These are phyloP conservation scores for Clavariopsis aquatica DNA, from an alignment of 495 filamentous ascomycete species.

Conservation along the genomic window DNA sequence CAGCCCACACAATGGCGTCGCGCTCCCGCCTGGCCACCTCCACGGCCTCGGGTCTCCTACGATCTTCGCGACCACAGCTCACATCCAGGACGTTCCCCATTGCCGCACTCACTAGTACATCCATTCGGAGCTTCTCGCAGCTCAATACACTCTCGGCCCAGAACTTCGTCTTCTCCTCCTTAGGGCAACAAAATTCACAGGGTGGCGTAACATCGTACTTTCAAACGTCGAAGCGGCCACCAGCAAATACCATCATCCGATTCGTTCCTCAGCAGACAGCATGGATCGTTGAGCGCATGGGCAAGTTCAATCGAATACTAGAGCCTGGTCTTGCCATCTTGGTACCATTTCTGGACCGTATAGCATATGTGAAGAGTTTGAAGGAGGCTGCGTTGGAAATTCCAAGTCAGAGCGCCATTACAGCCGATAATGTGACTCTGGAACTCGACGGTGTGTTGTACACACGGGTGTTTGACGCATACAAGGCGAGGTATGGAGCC, in stretches of 20 bases:
- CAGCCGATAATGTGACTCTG: constrained; percentile 95
- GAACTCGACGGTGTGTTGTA: constrained; percentile 95
- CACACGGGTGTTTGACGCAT: constrained; percentile 93
- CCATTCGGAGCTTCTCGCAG: constrained; percentile 18
- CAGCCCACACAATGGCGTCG: constrained; percentile 20
- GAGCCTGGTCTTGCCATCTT: constrained; percentile 88
- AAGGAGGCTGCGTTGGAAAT: constrained; percentile 97
- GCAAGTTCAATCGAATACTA: constrained; percentile 88
- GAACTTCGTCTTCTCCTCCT: constrained; percentile 15
- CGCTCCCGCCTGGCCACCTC: constrained; percentile 28
- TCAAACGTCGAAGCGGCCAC: constrained; percentile 60
- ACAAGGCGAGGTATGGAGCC: constrained; percentile 78
- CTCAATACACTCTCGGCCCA: constrained; percentile 12
- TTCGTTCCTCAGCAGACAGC: constrained; percentile 99
- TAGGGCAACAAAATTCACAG: constrained; percentile 3
- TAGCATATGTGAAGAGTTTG: constrained; percentile 95
- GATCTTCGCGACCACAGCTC: constrained; percentile 1
- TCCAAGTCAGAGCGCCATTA: constrained; percentile 93
- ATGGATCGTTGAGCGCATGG: constrained; percentile 99
- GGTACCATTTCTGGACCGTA: constrained; percentile 88
- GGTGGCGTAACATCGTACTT: constrained; percentile 51
- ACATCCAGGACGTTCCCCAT: background rate
- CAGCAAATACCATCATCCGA: constrained; percentile 90
- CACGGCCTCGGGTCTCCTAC: constrained; percentile 16
- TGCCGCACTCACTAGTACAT: background rate